Base-by-base conservation (phyloP, 257 asterid genomes). In the Rhazya stricta region DNA sequence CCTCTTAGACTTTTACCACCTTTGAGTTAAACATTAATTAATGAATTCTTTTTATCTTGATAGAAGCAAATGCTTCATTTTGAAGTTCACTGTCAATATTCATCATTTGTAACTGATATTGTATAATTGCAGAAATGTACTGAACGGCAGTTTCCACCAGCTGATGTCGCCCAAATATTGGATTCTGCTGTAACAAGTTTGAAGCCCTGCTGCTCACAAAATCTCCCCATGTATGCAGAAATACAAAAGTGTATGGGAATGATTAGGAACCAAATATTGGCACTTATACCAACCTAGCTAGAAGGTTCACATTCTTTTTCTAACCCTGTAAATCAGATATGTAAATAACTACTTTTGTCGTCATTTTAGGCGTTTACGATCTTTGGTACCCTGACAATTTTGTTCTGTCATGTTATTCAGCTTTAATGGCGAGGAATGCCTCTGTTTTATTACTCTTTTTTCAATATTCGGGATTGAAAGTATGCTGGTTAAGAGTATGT, bases 231-330 rank as follows among this genome's bases (percentile, higher is more conserved):
- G 67, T 95, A 91, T 81, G 82, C 89, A 2, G 97, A 95, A 79
- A 92, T 95, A 82, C 97, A 91, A 75, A 91, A 95, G 82, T 92
- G 99, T 80, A 89, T 95, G 86, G 96, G 99, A 71, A 95, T 95
- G 61, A 89, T 95, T 86, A 91, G 84, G 89, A 95, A 88, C 94
- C 97, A 95, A 81, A 95, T 95, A 78, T 77, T 92, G 88, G 98
- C 98, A 18, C 88, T 92, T 27, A 84, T 95, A 84, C 96, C 98
- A 30, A 92, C 96, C 36, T 91, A 87, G 50, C 0, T 11, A 21
- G 37, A 66, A 65, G 6, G 6, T 66, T 21, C 30, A 21, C 29
- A 66, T 65, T 65, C 70, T 37, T 39, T n/a, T 36, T 10, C 46
- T 65, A 65, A 65, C 50, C 70, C 70, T 36, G 70, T 65, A 65